phyloP scores from a whole-genome alignment of 176 grass and related monocot species.

The Neostapfia colusana region DNA sequence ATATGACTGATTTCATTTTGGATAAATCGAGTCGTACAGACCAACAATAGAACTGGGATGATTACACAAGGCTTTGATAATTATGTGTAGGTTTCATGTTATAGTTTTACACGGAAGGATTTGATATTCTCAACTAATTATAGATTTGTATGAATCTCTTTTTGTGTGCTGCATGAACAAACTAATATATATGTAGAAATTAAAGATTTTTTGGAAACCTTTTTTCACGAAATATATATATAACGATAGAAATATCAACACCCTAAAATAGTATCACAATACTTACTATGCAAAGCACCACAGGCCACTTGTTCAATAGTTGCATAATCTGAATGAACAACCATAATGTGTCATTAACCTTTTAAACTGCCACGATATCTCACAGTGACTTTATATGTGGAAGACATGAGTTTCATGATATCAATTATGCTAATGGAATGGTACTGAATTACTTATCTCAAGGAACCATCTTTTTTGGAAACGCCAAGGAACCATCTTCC shows the following conservation, averaged over 20 bases:
- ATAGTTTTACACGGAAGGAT: neutral
- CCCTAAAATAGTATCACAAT: neutral
- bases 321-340: neutral
- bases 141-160: neutral
- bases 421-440: neutral
- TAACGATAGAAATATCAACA: neutral
- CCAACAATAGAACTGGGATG: neutral
- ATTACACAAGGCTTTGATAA: neutral
- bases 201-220: neutral
- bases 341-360: neutral
- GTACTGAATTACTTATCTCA: neutral
- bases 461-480: neutral
- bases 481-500: neutral
- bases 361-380: neutral
- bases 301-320: neutral
- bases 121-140: neutral
- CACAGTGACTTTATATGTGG: neutral
- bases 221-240: neutral
- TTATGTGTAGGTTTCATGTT: neutral
- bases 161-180: neutral
- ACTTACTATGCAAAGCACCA: neutral
- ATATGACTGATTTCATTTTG: neutral
- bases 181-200: neutral
- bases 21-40: neutral
- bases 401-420: neutral